Conservation (phyloP, 129 eudicot genomes). For the Saposhnikovia divaricata region DNA sequence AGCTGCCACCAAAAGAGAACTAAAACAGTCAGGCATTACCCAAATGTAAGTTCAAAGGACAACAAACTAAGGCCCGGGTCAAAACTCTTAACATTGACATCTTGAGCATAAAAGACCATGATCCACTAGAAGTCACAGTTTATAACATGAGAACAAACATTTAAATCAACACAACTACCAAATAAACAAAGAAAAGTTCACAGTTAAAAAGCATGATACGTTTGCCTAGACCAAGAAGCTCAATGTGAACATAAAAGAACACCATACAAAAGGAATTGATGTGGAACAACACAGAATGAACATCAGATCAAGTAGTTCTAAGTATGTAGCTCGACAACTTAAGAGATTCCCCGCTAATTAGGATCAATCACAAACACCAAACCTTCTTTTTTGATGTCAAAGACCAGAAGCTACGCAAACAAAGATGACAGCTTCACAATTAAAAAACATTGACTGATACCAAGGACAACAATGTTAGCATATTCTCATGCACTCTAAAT, state of each 20-base stretch:
- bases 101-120: background rate
- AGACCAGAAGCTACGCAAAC: background rate
- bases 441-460: background rate
- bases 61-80: background rate
- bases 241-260: background rate
- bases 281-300: background rate
- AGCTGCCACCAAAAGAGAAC: background rate
- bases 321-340: background rate
- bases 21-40: background rate
- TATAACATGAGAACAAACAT: background rate
- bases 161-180: background rate
- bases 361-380: background rate
- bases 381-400: no score
- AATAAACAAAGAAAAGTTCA: background rate
- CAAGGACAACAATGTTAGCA: background rate
- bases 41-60: background rate
- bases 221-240: background rate
- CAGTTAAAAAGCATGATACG: background rate
- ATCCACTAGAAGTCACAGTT: background rate
- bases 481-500: no score
- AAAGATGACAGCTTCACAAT: background rate
- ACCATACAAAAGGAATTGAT: background rate
- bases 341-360: background rate
- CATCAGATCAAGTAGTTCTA: background rate
- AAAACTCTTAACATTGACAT: background rate